Evolutionary conservation across 345 rosid species (phyloP).

Genomic region (Litchi chinensis): DNA sequence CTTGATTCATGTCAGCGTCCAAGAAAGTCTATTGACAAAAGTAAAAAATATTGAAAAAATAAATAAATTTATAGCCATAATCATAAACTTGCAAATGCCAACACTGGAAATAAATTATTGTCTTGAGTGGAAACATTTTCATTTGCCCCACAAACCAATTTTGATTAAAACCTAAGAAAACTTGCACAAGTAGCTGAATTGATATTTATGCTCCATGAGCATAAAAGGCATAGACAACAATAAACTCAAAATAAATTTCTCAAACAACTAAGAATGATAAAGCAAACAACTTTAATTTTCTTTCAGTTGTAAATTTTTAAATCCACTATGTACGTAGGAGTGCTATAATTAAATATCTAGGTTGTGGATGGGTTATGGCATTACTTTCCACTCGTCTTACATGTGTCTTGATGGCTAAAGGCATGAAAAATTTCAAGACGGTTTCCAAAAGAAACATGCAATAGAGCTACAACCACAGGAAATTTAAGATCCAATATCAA

Average conservation of each 20-base stretch:
- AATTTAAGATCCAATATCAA: neutral
- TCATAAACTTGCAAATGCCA: neutral
- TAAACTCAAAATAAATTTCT: slow-evolving; percentile 6
- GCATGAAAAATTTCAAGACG: too few relatives aligned
- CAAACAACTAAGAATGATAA: neutral
- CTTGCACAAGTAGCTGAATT: neutral
- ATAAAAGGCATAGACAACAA: neutral
- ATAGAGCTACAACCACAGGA: neutral
- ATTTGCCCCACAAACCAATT: neutral
- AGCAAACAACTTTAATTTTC: neutral
- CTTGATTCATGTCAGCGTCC: slow-evolving; percentile 83
- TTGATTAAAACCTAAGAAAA: neutral
- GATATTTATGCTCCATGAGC: neutral
- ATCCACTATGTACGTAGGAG: neutral
- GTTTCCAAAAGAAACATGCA: too few relatives aligned
- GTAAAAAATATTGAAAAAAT: neutral
- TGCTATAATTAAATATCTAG: too few relatives aligned
- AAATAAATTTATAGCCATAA: neutral
- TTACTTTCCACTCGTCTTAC: too few relatives aligned
- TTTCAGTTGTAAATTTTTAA: neutral
- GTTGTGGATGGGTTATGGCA: too few relatives aligned
- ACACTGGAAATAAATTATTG: neutral
- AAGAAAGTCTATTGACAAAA: slow-evolving; percentile 69
- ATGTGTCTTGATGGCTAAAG: too few relatives aligned
- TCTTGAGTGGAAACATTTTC: too few relatives aligned